Base-by-base conservation (phyloP, 345 rosid genomes). In the Litchi chinensis region DNA sequence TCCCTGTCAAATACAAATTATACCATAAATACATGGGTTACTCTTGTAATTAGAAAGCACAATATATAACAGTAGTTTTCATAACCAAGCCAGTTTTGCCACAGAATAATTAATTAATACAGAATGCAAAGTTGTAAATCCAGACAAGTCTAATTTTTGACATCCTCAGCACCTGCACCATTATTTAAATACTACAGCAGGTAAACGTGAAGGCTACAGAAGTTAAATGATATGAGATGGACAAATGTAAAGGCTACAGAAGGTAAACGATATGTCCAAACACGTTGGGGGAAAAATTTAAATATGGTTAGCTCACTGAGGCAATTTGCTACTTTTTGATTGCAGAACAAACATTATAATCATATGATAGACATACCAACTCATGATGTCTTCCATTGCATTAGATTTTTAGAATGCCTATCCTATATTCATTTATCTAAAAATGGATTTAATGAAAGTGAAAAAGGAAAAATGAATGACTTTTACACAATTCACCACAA, bases 1-100 rank as follows among this genome's bases (percentile, higher is more conserved):
- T 67, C 94, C 92, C 94, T 88, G 77, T 68, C 59, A 24, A 32
- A 60, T 28, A 70, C 28, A 56, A 28, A 24, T 50, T 39, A 18
- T 74, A 52, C 37, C 60, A 24, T 26, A 28, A 44, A 26, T 24
- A 69, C 15, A 60, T n/a, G 54, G 60, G 22, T 6, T 43, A 57
- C 44, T 18, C 11, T 40, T n/a, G 24, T n/a, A 22, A 65, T 39
- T 64, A 39, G 65, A 71, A 63, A 54, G 24, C 43, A 75, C 5
- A 44, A 16, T 32, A 4, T 71, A 6, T 10, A 16, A 26, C 74
- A 52, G 52, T 26, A 16, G 59, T 50, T 11, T 52, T 24, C 74
- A 52, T 16, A 19, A 65, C n/a, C 43, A 65, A 16, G 69, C 11
- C 69, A 6, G 69, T 10, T 32, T 28, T 65, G 10, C 69, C 44